Evolutionary conservation across 1,284 basidiomycete species (phyloP).

Genomic region (Irpex lacteus): DNA sequence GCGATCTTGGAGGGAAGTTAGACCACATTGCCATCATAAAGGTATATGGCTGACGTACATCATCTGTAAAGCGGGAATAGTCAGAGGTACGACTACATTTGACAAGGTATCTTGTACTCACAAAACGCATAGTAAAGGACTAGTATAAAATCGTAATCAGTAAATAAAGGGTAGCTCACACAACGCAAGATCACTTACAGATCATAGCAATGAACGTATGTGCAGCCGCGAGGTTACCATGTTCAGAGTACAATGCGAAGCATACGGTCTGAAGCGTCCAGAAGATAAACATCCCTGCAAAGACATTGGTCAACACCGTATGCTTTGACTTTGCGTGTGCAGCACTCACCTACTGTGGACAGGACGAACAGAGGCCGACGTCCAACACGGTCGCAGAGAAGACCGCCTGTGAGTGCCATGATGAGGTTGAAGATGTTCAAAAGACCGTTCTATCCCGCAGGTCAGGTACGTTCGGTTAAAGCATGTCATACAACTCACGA

Average conservation of each 20-base stretch:
- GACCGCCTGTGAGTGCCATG: slow-evolving; percentile 44
- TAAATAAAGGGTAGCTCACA: not conserved
- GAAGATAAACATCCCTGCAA: slow-evolving; percentile 38
- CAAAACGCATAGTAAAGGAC: slow-evolving; percentile 42
- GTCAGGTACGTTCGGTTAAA: not conserved
- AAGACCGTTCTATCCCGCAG: slow-evolving; percentile 39
- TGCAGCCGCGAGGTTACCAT: slow-evolving; percentile 32
- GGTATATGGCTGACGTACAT: slow-evolving; percentile 24
- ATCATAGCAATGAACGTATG: slow-evolving; percentile 50
- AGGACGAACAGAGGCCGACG: slow-evolving; percentile 53
- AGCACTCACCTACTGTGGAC: slow-evolving; percentile 37
- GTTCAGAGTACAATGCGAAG: slow-evolving; percentile 36
- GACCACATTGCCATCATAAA: not conserved
- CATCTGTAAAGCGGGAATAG: slow-evolving; percentile 19
- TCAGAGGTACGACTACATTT: not conserved
- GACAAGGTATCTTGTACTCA: slow-evolving; percentile 27
- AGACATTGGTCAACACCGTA: not conserved
- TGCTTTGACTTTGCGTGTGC: not conserved
- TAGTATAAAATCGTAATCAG: slow-evolving; percentile 13
- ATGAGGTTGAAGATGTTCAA: slow-evolving; percentile 55
- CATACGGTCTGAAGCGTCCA: slow-evolving; percentile 43
- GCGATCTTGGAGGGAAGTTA: slow-evolving; percentile 33
- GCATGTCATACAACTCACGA: slow-evolving; percentile 24
- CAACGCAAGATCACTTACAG: slow-evolving; percentile 27
- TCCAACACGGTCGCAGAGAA: slow-evolving; percentile 49